Evolutionary conservation across 345 rosid species (phyloP), one percentile per base, ranked within the genome.

Genomic region (Pugionium dolabratum): DNA sequence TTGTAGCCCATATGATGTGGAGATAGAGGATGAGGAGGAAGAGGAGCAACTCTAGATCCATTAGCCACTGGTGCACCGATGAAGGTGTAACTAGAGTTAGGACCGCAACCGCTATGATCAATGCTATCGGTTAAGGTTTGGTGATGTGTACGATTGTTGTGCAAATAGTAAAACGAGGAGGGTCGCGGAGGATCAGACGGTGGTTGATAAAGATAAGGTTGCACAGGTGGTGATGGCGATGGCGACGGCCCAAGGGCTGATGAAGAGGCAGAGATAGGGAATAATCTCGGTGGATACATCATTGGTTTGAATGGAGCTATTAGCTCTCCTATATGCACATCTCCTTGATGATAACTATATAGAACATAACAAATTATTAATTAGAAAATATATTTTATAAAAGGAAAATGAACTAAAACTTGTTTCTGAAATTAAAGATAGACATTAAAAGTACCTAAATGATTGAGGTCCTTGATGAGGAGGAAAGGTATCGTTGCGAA

Each of bases 401-500:
- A 44, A 41, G 30, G 8, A 46, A 62, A 69, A 33, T 18, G 6
- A 54, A 4, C 0, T 32, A 9, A 59, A 39, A 27, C 7, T 8
- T 25, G 32, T 36, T 54, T 0, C 28, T 11, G 2, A 42, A 26
- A 9, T 2, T 1, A 42, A 43, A 37, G 25, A 26, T 4, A 29
- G 27, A 30, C n/a, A 9, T 9, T 35, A 8, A 7, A 54, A 68
- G 34, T 75, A 84, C 94, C 82, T 78, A 56, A 78, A 71, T 39
- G 84, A 79, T 36, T 74, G 77, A 62, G 69, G 67, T 10, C 72
- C 83, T 72, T 67, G 87, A 37, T 56, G 74, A 62, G 70, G 78
- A 64, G 87, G 78, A 74, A 81, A 66, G 83, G 54, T 82, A 71
- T 91, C 96, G 76, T 77, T 84, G 52, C 69, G 87, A 79, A 83